Percentiles rank a stretch among this genome's conserved stretches.
These are phyloP conservation scores for Aphanocladium album DNA, from an alignment of 2,329 filamentous ascomycete genomes.

Conservation along the genomic window DNA sequence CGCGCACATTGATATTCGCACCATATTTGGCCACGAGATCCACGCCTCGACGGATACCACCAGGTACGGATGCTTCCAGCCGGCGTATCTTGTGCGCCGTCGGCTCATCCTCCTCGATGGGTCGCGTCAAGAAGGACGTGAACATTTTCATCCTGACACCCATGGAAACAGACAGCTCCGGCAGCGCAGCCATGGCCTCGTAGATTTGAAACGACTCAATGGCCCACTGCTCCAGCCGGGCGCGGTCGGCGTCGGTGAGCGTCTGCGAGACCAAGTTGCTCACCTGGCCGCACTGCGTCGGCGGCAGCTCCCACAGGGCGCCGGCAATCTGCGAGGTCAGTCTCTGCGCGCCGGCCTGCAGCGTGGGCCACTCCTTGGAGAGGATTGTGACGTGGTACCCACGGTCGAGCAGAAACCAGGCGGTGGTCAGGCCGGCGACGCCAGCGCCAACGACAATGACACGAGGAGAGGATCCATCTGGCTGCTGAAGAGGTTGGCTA, in stretches of 20 bases:
- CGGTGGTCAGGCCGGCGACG: not conserved
- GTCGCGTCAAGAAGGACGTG: not conserved
- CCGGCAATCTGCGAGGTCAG: slow-evolving; percentile 1
- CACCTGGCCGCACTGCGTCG: not conserved
- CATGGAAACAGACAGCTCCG: not conserved
- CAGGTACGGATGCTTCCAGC: not conserved
- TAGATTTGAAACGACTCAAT: not conserved
- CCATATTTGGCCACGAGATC: not conserved
- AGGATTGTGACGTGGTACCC: not conserved
- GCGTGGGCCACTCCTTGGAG: not conserved
- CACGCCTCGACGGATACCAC: not conserved
- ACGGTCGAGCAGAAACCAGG: not conserved
- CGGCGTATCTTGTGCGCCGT: not conserved
- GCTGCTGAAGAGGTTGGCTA: too few species aligned
- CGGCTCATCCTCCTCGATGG: not conserved
- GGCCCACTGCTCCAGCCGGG: not conserved
- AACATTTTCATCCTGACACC: not conserved
- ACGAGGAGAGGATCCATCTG: too few species aligned
- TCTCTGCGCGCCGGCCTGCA: not conserved
- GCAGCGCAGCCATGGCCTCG: not conserved
- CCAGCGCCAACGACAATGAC: too few species aligned
- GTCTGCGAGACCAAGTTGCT: not conserved
- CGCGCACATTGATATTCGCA: not conserved
- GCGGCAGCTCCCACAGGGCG: not conserved
- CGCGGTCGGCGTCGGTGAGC: not conserved